Evolutionary conservation across 2,329 filamentous ascomycete genomes (phyloP).

Genomic region (Venturia aucupariae): DNA sequence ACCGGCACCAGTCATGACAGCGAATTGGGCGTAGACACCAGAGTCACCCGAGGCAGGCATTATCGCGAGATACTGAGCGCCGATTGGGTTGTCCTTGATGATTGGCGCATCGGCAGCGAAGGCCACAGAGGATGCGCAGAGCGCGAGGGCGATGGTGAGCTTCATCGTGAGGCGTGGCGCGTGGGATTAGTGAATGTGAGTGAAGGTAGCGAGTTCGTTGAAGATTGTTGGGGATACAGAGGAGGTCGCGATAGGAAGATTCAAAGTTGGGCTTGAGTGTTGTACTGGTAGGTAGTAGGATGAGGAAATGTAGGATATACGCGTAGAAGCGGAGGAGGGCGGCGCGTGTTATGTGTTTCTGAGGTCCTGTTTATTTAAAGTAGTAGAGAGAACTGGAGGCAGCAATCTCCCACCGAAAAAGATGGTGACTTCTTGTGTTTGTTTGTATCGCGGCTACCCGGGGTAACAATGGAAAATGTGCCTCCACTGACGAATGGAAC

Average conservation of each 20-base stretch:
- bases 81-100: constrained; percentile 28
- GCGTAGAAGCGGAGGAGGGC: not conserved
- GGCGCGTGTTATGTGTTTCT: not conserved
- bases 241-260: not conserved
- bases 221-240: not conserved
- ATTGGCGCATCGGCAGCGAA: constrained; percentile 12
- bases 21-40: constrained; percentile 17
- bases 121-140: not conserved
- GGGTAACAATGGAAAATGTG: not conserved
- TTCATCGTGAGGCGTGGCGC: not conserved
- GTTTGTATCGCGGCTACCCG: not conserved
- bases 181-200: not conserved
- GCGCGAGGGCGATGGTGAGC: not conserved
- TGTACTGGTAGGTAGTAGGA: not conserved
- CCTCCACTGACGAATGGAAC: not conserved
- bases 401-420: not conserved
- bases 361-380: not conserved
- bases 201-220: not conserved
- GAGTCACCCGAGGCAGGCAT: constrained; percentile 1
- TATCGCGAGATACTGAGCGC: constrained; percentile 29
- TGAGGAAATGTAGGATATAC: not conserved
- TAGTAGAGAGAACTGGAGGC: not conserved
- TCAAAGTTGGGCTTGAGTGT: not conserved
- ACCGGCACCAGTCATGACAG: not conserved
- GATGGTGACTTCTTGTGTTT: not conserved